Evolutionary conservation across 208 protist species (phyloP).

Genomic region (Trypanosomatidae sp.): DNA sequence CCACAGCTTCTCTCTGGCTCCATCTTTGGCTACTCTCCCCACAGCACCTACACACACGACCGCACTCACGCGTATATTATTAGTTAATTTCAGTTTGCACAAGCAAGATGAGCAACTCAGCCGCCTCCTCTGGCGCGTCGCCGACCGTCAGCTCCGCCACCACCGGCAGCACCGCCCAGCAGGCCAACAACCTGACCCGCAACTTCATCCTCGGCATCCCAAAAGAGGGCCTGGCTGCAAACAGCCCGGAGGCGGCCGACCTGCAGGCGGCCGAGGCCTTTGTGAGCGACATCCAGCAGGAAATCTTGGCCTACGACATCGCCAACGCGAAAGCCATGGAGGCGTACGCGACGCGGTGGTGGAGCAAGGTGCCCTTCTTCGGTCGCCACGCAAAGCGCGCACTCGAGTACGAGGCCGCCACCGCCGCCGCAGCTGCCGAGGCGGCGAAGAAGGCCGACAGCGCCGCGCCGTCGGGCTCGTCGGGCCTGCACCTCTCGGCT

Average conservation of each 20-base stretch:
- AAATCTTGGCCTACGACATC: constrained; percentile 82
- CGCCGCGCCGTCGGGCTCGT: too few relatives aligned
- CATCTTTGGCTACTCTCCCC: too few relatives aligned
- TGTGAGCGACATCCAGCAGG: constrained; percentile 70
- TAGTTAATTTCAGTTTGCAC: not conserved
- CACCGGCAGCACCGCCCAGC: constrained; percentile 32
- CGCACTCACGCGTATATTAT: too few relatives aligned
- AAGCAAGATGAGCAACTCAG: constrained; percentile 12
- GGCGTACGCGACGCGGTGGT: constrained; percentile 57
- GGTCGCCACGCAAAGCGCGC: constrained; percentile 40
- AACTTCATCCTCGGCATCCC: constrained; percentile 76
- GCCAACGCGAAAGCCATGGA: constrained; percentile 83
- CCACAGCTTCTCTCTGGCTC: too few relatives aligned
- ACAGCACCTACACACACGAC: too few relatives aligned
- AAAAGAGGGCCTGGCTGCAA: constrained; percentile 56
- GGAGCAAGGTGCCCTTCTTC: constrained; percentile 59
- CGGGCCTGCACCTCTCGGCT: constrained; percentile 23
- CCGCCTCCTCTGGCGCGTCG: constrained; percentile 7
- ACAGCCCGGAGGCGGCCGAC: constrained; percentile 59
- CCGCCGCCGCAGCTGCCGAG: not conserved
- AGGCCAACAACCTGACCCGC: constrained; percentile 58
- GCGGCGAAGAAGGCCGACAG: too few relatives aligned
- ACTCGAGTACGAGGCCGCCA: too few relatives aligned
- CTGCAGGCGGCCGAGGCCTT: constrained; percentile 80
- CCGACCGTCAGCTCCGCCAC: constrained; percentile 19